These are phyloP conservation scores for Epichloe hybrida DNA, from an alignment of 2,329 filamentous ascomycete genomes.

Conservation along the genomic window DNA sequence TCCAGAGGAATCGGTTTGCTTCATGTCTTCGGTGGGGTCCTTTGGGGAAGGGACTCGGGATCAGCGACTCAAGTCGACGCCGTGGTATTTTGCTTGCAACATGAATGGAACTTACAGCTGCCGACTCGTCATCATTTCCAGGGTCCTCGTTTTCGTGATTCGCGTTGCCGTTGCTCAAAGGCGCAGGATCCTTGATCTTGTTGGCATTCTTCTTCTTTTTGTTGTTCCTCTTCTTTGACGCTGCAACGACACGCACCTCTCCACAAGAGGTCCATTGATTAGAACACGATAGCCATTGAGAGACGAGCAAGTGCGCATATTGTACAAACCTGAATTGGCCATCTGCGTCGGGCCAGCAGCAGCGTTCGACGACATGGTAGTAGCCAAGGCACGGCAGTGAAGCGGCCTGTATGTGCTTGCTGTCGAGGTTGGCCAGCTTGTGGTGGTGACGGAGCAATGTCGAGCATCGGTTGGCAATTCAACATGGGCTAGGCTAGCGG, in stretches of 20 bases:
- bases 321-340: conserved; percentile 22
- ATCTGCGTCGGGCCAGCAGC: conserved; percentile 22
- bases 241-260: conserved; percentile 13
- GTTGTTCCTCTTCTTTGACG: conserved; percentile 42
- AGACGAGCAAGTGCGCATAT: conserved; percentile 2
- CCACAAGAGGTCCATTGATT: conserved; percentile 8
- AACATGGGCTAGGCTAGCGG: background rate
- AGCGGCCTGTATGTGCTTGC: conserved; percentile 3
- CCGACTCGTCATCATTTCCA: conserved; percentile 31
- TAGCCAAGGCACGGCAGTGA: conserved; percentile 4
- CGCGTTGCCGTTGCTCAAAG: conserved; percentile 20
- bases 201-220: conserved; percentile 45
- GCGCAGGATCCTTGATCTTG: conserved; percentile 30
- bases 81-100: background rate
- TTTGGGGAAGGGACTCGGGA: conserved; percentile 7
- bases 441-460: conserved; percentile 7
- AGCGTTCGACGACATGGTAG: conserved; percentile 27
- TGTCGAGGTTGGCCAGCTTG: conserved; percentile 8
- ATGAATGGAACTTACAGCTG: conserved; percentile 9
- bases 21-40: conserved; percentile 15
- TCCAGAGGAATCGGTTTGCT: conserved; percentile 10
- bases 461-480: conserved; percentile 1
- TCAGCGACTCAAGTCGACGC: conserved; percentile 5
- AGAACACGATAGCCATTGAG: conserved; percentile 17
- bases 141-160: conserved; percentile 24